Conservation (phyloP, 139 green algal genomes). For the Asterochloris erici region DNA sequence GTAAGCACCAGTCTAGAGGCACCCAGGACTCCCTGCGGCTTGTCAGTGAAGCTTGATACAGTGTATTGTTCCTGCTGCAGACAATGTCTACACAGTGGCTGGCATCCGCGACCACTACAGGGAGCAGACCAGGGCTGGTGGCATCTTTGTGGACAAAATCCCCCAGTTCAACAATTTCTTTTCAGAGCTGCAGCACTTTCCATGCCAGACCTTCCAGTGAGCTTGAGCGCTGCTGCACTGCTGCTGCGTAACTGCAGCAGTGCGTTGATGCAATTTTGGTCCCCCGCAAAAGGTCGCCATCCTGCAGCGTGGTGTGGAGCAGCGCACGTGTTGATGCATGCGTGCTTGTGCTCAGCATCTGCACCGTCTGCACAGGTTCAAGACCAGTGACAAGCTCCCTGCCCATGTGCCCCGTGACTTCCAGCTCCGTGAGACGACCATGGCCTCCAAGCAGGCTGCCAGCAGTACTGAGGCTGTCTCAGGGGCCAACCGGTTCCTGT, state of each 20-base stretch:
- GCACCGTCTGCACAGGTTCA: conserved; percentile 37
- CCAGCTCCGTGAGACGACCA: conserved; percentile 4
- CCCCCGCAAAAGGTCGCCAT: too few species aligned
- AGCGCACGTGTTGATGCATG: not conserved
- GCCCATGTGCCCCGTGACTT: conserved; percentile 56
- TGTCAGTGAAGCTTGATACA: too few species aligned
- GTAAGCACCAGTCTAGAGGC: conserved; percentile 19
- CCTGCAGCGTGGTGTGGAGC: too few species aligned
- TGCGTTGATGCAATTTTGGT: too few species aligned
- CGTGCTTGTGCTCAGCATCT: not conserved
- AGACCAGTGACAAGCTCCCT: conserved; percentile 55
- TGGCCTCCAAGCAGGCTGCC: conserved; percentile 12
- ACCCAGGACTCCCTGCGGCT: too few species aligned
- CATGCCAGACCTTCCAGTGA: conserved; percentile 39
- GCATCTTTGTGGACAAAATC: conserved; percentile 50
- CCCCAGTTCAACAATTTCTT: conserved; percentile 67
- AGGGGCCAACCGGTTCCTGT: conserved; percentile 49
- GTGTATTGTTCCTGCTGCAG: conserved; percentile 37
- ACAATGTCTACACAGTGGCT: conserved; percentile 62
- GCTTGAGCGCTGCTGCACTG: not conserved
- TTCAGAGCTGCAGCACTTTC: conserved; percentile 58
- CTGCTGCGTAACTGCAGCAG: not conserved
- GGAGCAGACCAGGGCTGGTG: conserved; percentile 48
- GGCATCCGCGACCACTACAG: conserved; percentile 64
- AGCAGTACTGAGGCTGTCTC: conserved; percentile 29